Conservation (phyloP, 768 basidiomycete genomes). For the Suillus placidus region DNA sequence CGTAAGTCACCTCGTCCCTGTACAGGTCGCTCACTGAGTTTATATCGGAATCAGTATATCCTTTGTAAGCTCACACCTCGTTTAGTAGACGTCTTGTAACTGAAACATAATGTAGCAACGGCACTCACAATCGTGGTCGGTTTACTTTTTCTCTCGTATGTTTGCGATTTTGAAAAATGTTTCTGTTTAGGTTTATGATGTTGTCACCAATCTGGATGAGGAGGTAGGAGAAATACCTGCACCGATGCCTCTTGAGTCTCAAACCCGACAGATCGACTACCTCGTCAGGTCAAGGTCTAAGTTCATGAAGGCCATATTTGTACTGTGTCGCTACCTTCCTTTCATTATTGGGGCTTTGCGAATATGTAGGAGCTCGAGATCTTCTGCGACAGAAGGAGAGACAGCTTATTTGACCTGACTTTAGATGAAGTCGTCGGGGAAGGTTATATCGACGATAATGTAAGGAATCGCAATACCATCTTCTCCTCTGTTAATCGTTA, state of each 20-base stretch:
- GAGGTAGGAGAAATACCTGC: background rate
- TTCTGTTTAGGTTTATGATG: background rate
- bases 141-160: background rate
- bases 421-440: background rate
- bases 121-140: background rate
- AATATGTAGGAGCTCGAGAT: background rate
- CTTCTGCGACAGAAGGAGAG: background rate
- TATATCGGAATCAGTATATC: background rate
- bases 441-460: background rate
- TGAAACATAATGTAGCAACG: background rate
- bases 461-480: background rate
- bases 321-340: background rate
- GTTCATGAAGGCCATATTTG: background rate
- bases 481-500: background rate
- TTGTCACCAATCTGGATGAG: background rate
- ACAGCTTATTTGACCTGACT: background rate
- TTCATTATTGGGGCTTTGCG: background rate
- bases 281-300: background rate
- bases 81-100: background rate
- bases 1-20: background rate
- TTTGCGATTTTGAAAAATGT: background rate
- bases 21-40: background rate
- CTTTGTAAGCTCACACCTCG: background rate
- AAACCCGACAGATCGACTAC: background rate
- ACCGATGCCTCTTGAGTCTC: background rate